A percentile compares a stretch with the other conserved stretches of the same genome.
Conservation (phyloP, 805 yeast genomes). For the Barnettozyma populi region DNA sequence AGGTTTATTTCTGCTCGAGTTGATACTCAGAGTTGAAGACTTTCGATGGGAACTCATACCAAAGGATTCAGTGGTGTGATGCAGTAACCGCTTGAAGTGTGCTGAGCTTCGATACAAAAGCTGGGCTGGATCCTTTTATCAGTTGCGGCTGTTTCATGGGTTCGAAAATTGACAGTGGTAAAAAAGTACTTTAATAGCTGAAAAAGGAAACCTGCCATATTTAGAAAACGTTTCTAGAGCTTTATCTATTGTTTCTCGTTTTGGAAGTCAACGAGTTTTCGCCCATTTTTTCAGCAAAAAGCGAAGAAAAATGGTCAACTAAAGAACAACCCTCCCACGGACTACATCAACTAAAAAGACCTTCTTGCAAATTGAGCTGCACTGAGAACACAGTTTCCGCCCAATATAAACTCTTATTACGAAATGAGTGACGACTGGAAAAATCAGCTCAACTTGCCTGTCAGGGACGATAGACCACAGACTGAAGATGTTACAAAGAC, state of each 20-base stretch:
- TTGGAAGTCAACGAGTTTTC: background rate
- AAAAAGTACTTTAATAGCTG: background rate
- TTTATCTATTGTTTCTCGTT: background rate
- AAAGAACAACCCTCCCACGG: background rate
- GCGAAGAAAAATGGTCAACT: background rate
- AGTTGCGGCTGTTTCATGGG: background rate
- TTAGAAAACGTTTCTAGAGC: background rate
- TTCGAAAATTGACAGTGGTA: background rate
- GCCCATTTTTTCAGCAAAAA: background rate
- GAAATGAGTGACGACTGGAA: constrained; percentile 64
- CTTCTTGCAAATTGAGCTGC: background rate
- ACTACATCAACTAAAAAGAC: background rate
- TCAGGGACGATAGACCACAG: constrained; percentile 88
- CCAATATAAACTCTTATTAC: background rate
- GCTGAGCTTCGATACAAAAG: background rate
- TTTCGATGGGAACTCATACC: constrained; percentile 17
- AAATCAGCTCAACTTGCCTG: constrained; percentile 64
- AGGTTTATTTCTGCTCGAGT: constrained; percentile 24
- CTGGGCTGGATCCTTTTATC: background rate
- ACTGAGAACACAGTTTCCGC: background rate
- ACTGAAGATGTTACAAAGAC: constrained; percentile 94
- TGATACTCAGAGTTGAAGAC: constrained; percentile 23
- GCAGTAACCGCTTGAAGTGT: background rate
- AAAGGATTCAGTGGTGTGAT: background rate
- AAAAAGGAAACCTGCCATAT: background rate